Evolutionary conservation across 192 early-diverging fungal genomes (phyloP), one percentile per base, ranked within the genome.

Genomic region (Anaeromyces robustus): DNA sequence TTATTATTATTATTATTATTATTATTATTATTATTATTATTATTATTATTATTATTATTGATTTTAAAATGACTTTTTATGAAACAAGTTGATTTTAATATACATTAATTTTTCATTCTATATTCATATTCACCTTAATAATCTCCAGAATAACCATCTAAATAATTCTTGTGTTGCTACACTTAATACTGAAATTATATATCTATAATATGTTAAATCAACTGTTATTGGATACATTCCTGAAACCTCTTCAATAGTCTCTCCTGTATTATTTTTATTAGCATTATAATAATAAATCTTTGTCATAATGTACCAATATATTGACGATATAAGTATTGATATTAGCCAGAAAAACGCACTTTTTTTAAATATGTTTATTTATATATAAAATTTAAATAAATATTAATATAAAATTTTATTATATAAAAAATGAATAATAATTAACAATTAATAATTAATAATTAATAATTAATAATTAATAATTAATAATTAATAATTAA

Each of bases 321-420:
- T 84, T 18, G 93, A 92, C 14, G 94, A 86, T 0, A 94, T 30
- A 2, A 95, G 86, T 31, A 95, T 85, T 0, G 94, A 92, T 29
- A 94, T 79, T 19, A 95, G 85, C 90, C 93, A 95, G 81, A 95
- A 95, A 85, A 95, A 95, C 18, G 94, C 93, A 80, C 94, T 95
- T 77, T 2, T 32, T 68, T 79, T 59, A 43, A 77, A 78, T n/a
- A 29, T 41, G 1, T 41, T 41, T 14, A 14, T 41, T 41, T 14
- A 12, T 14, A 13, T 41, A 14, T 14, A 12, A 14, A 14, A 14
- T 41, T 14, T 41, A 14, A 41, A 41, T 16, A 9, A 14, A 16
- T 41, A 14, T 41, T 14, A 41, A 14, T 41, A 39, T 29, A 28
- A 29, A 12, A 31, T 14, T 82, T 30, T 39, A 43, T 5, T 34